A percentile compares a stretch with the other conserved stretches of the same genome.
Evolutionary conservation across 495 filamentous ascomycete species (phyloP).

Genomic region (Tetracladium marchalianum): DNA sequence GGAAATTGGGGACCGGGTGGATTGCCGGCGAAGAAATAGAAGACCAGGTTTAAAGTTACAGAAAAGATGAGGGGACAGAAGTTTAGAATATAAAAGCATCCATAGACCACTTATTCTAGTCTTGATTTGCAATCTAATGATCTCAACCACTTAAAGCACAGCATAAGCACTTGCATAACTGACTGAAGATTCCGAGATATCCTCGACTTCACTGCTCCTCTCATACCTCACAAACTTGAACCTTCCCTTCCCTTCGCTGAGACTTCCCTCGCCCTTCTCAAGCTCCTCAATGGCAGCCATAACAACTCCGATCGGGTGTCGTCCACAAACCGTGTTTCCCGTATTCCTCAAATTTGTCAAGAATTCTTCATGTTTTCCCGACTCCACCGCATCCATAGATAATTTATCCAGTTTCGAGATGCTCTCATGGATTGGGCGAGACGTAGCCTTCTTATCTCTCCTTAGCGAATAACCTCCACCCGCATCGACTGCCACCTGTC

Average conservation of each 20-base stretch:
- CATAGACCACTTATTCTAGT: no score
- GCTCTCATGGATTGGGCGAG: slow-evolving; percentile 69
- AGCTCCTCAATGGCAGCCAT: slow-evolving; percentile 76
- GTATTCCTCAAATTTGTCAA: slow-evolving; percentile 58
- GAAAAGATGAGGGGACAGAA: no score
- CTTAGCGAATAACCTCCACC: slow-evolving; percentile 28
- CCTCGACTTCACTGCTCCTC: slow-evolving; percentile 68
- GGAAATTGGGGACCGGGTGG: no score
- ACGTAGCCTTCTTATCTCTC: slow-evolving; percentile 30
- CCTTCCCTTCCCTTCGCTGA: slow-evolving; percentile 24
- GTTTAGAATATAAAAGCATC: no score
- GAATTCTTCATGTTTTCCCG: slow-evolving; percentile 60
- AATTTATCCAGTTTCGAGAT: slow-evolving; percentile 72
- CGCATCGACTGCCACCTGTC: neutral
- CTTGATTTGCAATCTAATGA: neutral
- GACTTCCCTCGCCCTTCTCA: slow-evolving; percentile 16
- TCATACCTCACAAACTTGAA: slow-evolving; percentile 91
- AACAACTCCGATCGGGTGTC: slow-evolving; percentile 90
- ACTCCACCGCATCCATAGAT: slow-evolving; percentile 75
- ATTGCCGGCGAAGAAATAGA: no score
- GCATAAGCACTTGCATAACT: slow-evolving; percentile 87
- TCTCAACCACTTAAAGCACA: slow-evolving; percentile 24
- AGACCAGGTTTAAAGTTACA: no score
- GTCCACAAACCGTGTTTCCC: slow-evolving; percentile 87
- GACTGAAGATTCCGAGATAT: slow-evolving; percentile 73